phyloP scores from a whole-genome alignment of 1,284 basidiomycete genomes.

The Cutaneotrichosporon cavernicola region DNA sequence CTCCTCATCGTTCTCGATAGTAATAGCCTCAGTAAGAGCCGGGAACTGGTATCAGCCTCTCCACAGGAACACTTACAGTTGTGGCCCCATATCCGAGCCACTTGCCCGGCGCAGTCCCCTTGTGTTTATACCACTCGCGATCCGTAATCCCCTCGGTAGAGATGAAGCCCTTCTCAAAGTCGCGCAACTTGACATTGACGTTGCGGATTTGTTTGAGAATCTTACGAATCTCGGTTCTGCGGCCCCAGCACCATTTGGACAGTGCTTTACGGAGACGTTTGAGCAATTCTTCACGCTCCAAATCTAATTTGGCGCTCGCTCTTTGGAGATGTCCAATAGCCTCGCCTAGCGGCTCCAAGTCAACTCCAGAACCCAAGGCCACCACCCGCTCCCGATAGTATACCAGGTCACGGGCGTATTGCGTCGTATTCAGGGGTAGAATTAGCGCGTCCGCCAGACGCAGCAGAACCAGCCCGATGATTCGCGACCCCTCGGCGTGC shows the following conservation, averaged over 20 bases:
- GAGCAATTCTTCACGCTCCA: constrained; percentile 32
- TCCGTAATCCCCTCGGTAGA: constrained; percentile 71
- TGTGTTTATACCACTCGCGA: constrained; percentile 79
- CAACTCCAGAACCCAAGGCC: constrained; percentile 30
- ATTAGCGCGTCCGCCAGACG: constrained; percentile 63
- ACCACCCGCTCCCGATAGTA: constrained; percentile 60
- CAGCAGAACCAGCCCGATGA: constrained; percentile 64
- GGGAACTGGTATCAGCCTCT: constrained; percentile 58
- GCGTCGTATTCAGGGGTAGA: constrained; percentile 71
- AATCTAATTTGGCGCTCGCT: constrained; percentile 61
- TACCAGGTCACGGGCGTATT: constrained; percentile 66
- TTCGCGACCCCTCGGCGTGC: constrained; percentile 68
- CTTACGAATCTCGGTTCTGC: constrained; percentile 52
- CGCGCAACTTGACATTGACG: constrained; percentile 69
- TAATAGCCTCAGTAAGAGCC: constrained; percentile 74
- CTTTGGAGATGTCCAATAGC: constrained; percentile 59
- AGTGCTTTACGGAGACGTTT: constrained; percentile 46
- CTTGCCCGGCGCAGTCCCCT: constrained; percentile 84
- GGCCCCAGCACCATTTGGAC: background rate
- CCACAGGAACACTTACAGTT: constrained; percentile 33
- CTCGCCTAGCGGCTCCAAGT: constrained; percentile 57
- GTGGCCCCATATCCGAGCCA: constrained; percentile 80
- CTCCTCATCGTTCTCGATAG: constrained; percentile 64
- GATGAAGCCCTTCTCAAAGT: constrained; percentile 83
- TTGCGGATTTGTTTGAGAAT: constrained; percentile 61